Percentiles rank a stretch among this genome's conserved stretches.
Evolutionary conservation across 225 moss, liverwort and hornwort genomes (phyloP).

Genomic region (Rhytidiadelphus loreus): DNA sequence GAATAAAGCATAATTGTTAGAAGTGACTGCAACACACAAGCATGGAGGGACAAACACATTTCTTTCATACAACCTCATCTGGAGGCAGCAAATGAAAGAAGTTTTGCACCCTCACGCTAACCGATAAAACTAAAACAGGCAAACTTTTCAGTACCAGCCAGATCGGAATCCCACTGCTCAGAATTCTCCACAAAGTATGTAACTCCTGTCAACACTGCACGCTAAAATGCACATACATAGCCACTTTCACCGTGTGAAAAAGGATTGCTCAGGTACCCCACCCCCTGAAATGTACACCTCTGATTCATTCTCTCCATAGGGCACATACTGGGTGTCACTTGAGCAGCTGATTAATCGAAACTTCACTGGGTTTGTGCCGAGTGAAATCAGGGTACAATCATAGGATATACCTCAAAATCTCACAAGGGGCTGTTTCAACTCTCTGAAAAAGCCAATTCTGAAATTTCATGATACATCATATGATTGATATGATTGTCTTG

Average conservation of each 20-base stretch:
- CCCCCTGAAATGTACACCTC: background rate
- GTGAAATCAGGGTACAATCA: background rate
- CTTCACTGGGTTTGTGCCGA: background rate
- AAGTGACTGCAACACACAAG: background rate
- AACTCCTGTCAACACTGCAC: background rate
- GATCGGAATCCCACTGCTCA: background rate
- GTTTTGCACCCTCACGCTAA: background rate
- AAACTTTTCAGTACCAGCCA: background rate
- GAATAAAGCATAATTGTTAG: background rate
- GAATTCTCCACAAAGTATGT: background rate
- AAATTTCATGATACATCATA: background rate
- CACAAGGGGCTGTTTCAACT: background rate
- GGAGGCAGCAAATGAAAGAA: background rate
- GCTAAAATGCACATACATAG: background rate
- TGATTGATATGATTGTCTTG: background rate
- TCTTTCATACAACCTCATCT: background rate
- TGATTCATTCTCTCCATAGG: background rate
- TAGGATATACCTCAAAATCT: background rate
- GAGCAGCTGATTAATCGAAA: background rate
- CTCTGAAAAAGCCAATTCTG: background rate
- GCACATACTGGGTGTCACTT: background rate
- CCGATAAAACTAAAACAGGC: background rate
- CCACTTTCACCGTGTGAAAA: background rate
- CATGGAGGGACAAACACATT: background rate
- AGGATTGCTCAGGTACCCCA: background rate